Conservation (phyloP, 2,329 filamentous ascomycete species). For the Amauroascus niger region DNA sequence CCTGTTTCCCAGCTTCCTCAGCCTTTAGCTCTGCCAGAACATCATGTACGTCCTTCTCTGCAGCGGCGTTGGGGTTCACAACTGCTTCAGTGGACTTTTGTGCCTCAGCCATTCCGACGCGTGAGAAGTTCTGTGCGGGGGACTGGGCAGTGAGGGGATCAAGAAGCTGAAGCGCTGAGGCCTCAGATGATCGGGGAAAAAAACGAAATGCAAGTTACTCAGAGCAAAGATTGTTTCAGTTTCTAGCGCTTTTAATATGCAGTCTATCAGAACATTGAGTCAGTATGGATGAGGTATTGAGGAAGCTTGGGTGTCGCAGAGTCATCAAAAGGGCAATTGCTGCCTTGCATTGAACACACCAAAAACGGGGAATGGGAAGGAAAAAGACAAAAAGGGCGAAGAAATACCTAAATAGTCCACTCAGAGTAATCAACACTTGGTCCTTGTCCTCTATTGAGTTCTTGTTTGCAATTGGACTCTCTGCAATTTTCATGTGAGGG, state of each 20-base stretch:
- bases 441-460: too few species aligned
- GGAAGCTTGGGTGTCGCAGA: not conserved
- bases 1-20: slow-evolving; percentile 18
- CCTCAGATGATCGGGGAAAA: not conserved
- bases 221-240: not conserved
- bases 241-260: not conserved
- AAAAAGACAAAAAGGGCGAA: not conserved
- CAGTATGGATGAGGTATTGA: not conserved
- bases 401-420: not conserved
- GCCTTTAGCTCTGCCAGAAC: slow-evolving; percentile 39
- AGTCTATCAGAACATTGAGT: not conserved
- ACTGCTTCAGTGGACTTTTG: slow-evolving; percentile 25
- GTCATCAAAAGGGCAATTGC: not conserved
- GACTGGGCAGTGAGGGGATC: not conserved
- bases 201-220: not conserved
- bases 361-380: not conserved
- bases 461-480: not conserved
- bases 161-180: not conserved
- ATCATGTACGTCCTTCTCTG: slow-evolving; percentile 40
- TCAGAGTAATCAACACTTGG: too few species aligned
- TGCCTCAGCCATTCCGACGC: slow-evolving; percentile 29
- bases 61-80: slow-evolving; percentile 31
- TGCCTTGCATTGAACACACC: not conserved
- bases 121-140: not conserved
- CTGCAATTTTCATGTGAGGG: not conserved